These are phyloP conservation scores for Meredithiella fracta DNA, from an alignment of 2,329 filamentous ascomycete species.

Conservation along the genomic window DNA sequence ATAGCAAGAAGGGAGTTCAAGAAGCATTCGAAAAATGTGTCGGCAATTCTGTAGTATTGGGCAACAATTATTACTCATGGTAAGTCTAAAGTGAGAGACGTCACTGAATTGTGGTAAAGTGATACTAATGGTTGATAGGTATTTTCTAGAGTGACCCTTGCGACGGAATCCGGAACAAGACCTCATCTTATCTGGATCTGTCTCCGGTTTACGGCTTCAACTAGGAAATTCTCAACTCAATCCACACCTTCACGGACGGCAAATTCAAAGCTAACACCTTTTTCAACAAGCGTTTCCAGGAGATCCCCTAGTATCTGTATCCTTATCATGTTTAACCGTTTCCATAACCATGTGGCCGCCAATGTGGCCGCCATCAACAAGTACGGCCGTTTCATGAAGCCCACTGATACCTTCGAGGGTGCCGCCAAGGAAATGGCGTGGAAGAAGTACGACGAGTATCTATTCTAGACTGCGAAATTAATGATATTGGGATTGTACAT, in stretches of 20 bases:
- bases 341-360: slow-evolving; percentile 74
- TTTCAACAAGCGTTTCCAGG: slow-evolving; percentile 51
- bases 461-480: slow-evolving; percentile 66
- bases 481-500: slow-evolving; percentile 61
- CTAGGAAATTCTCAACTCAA: slow-evolving; percentile 45
- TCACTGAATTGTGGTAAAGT: too few relatives aligned
- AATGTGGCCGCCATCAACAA: slow-evolving; percentile 80
- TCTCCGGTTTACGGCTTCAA: slow-evolving; percentile 56
- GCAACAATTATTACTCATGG: slow-evolving; percentile 58
- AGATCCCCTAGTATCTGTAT: slow-evolving; percentile 57
- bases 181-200: slow-evolving; percentile 56
- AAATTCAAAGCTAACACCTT: slow-evolving; percentile 58
- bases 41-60: slow-evolving; percentile 56
- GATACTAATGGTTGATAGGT: slow-evolving; percentile 24
- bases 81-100: slow-evolving; percentile 20
- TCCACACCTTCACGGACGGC: slow-evolving; percentile 55
- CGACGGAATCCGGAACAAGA: slow-evolving; percentile 45
- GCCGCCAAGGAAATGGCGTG: slow-evolving; percentile 36
- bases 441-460: slow-evolving; percentile 58
- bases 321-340: slow-evolving; percentile 63
- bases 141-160: slow-evolving; percentile 52
- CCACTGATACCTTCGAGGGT: slow-evolving; percentile 30
- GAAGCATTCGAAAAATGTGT: slow-evolving; percentile 54
- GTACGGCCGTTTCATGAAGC: slow-evolving; percentile 56
- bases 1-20: slow-evolving; percentile 36